Evolutionary conservation across 2,329 filamentous ascomycete genomes (phyloP).

Genomic region (Pseudogymnoascus sp.): DNA sequence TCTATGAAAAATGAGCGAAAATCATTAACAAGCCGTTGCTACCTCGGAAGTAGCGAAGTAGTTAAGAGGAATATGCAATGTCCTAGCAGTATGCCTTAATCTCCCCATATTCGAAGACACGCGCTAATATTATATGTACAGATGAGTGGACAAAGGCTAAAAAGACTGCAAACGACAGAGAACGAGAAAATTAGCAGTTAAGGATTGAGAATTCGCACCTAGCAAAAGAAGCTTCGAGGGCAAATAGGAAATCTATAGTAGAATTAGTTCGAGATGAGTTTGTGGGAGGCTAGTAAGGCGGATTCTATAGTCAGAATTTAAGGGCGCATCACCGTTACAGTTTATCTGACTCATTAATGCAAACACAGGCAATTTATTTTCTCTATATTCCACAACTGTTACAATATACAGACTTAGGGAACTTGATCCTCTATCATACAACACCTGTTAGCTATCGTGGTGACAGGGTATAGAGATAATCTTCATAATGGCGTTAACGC

Average conservation of each 20-base stretch:
- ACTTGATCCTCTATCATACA: no score
- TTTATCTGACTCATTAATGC: no score
- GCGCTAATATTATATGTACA: not conserved
- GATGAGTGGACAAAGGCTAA: not conserved
- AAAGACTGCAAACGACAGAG: not conserved
- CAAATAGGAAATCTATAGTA: not conserved
- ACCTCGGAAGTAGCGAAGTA: not conserved
- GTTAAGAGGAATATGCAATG: no score
- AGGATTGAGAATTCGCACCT: not conserved
- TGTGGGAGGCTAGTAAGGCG: no score
- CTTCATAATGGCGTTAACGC: no score
- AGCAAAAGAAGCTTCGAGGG: not conserved
- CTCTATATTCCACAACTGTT: no score
- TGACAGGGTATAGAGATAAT: no score
- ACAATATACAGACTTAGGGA: no score
- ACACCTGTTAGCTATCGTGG: no score
- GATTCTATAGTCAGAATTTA: not conserved
- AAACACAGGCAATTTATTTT: no score
- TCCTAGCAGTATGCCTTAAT: not conserved
- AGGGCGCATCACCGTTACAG: not conserved
- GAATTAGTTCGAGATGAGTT: not conserved
- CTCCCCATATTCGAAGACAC: not conserved
- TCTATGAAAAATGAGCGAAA: no score
- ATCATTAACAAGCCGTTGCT: not conserved
- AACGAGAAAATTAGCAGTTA: not conserved